Conservation (phyloP, 1,284 basidiomycete genomes). For the Coniophora puteana region DNA sequence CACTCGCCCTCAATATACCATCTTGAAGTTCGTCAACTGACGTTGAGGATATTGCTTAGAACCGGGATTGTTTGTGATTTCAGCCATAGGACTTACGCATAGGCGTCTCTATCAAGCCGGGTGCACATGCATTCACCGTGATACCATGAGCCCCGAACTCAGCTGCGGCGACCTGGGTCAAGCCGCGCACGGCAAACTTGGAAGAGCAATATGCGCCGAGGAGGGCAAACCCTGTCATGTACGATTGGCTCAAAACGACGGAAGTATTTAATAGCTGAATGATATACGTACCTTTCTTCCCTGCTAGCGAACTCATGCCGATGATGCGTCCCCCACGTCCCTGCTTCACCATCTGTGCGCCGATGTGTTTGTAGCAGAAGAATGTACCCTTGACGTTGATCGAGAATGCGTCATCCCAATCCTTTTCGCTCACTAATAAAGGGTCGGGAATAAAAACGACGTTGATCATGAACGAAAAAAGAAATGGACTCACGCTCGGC, state of each 20-base stretch:
- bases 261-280: not conserved
- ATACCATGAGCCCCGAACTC: conserved; percentile 3
- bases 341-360: conserved; percentile 40
- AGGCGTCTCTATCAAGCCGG: conserved; percentile 2
- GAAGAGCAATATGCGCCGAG: conserved; percentile 24
- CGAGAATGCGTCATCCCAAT: conserved; percentile 15
- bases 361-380: conserved; percentile 29
- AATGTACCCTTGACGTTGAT: conserved; percentile 24
- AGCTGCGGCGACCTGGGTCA: conserved; percentile 22
- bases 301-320: conserved; percentile 27
- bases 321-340: conserved; percentile 37
- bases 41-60: too few relatives aligned
- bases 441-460: not conserved
- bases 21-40: too few relatives aligned
- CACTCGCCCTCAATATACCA: too few relatives aligned
- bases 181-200: conserved; percentile 31
- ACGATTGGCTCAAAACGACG: conserved; percentile 5
- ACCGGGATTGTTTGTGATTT: too few relatives aligned
- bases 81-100: not conserved
- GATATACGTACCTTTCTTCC: conserved; percentile 10
- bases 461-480: not conserved
- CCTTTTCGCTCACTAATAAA: conserved; percentile 17
- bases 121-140: conserved; percentile 6
- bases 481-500: conserved; percentile 14
- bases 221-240: conserved; percentile 12